Percentiles rank a stretch among this genome's conserved stretches.
Evolutionary conservation across 1,139 yeast species (phyloP).

Genomic region (Kodamaea alishanica): DNA sequence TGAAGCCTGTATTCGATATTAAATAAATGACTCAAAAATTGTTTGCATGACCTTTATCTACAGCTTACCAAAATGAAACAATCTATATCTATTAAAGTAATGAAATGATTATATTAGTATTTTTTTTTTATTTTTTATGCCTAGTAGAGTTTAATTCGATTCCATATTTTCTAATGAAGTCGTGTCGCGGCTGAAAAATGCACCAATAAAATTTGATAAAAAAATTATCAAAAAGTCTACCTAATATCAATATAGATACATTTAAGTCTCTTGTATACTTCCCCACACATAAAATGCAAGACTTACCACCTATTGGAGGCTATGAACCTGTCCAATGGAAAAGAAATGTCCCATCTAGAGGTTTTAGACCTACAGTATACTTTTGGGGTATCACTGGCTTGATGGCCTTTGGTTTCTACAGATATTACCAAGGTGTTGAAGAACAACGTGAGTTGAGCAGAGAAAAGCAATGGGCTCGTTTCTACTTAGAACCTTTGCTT

Average conservation of each 20-base stretch:
- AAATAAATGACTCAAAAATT: constrained; percentile 32
- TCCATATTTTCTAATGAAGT: too few relatives aligned
- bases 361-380: constrained; percentile 75
- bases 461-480: constrained; percentile 76
- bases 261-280: background rate
- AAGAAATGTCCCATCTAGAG: constrained; percentile 80
- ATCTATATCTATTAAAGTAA: too few relatives aligned
- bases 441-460: constrained; percentile 75
- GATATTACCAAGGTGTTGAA: constrained; percentile 61
- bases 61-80: too few relatives aligned
- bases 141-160: too few relatives aligned
- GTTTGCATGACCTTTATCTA: too few relatives aligned
- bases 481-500: constrained; percentile 68
- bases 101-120: too few relatives aligned
- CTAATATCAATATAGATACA: background rate
- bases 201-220: constrained; percentile 11
- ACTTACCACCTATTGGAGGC: constrained; percentile 84
- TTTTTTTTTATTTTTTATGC: too few relatives aligned
- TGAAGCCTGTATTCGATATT: constrained; percentile 83
- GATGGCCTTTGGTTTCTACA: constrained; percentile 72
- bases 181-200: background rate
- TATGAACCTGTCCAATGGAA: constrained; percentile 88
- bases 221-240: constrained; percentile 7
- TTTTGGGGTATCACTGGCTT: constrained; percentile 60
- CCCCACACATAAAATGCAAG: constrained; percentile 49